These are phyloP conservation scores for Pleurotus tuoliensis DNA, from an alignment of 768 basidiomycete genomes.

Conservation along the genomic window DNA sequence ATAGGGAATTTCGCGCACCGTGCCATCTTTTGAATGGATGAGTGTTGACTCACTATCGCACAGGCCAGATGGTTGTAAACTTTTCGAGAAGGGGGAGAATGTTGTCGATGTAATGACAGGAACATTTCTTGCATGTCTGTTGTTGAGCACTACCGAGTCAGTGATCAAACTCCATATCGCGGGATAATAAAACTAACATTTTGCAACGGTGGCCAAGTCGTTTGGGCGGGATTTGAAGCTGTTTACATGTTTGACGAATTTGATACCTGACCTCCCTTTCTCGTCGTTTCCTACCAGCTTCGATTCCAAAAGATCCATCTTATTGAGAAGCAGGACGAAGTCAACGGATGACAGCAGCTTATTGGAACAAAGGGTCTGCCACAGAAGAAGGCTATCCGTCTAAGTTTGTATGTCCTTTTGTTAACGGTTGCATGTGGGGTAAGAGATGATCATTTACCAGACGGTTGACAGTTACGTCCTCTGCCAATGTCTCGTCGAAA, in stretches of 20 bases:
- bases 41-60: slow-evolving; percentile 44
- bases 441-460: slow-evolving; percentile 35
- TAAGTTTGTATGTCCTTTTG: slow-evolving; percentile 16
- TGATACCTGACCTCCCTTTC: slow-evolving; percentile 31
- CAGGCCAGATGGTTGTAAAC: slow-evolving; percentile 55
- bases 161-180: background rate
- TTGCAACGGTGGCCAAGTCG: slow-evolving; percentile 44
- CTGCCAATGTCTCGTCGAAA: slow-evolving; percentile 60
- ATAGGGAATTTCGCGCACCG: slow-evolving; percentile 7
- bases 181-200: slow-evolving; percentile 35
- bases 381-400: slow-evolving; percentile 55
- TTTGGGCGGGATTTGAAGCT: slow-evolving; percentile 52
- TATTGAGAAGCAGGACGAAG: slow-evolving; percentile 61
- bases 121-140: slow-evolving; percentile 53
- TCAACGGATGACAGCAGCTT: slow-evolving; percentile 49
- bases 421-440: background rate
- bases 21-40: background rate
- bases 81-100: slow-evolving; percentile 41
- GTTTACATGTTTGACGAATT: slow-evolving; percentile 52
- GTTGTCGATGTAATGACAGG: slow-evolving; percentile 42
- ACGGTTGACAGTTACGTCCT: slow-evolving; percentile 56
- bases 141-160: background rate
- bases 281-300: slow-evolving; percentile 34
- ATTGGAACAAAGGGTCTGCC: slow-evolving; percentile 59
- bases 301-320: slow-evolving; percentile 53